These are phyloP conservation scores for Candida easanensis DNA, from an alignment of 805 yeast genomes.

Conservation along the genomic window DNA sequence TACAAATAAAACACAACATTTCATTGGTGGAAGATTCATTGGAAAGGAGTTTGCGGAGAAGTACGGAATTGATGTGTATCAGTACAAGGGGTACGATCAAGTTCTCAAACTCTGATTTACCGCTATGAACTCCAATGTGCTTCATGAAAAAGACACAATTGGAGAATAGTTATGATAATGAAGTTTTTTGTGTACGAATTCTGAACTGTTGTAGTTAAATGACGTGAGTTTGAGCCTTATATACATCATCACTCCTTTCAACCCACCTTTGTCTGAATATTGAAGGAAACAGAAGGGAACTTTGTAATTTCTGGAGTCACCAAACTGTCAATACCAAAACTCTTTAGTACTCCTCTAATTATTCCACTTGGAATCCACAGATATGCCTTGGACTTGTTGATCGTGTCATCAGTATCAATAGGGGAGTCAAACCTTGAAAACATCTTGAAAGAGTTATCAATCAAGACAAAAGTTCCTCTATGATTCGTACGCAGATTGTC, in stretches of 20 bases:
- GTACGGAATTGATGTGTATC: constrained; percentile 67
- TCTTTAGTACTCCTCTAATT: constrained; percentile 66
- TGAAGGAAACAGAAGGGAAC: constrained; percentile 70
- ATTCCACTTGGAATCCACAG: constrained; percentile 76
- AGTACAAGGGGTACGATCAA: constrained; percentile 58
- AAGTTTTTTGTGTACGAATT: too few species aligned
- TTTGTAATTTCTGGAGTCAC: constrained; percentile 62
- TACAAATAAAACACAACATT: constrained; percentile 45
- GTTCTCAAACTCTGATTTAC: constrained; percentile 36
- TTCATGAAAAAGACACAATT: too few species aligned
- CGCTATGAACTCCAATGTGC: too few species aligned
- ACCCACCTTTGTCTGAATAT: constrained; percentile 51
- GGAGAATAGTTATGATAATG: too few species aligned
- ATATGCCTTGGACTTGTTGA: constrained; percentile 43
- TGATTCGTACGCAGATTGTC: constrained; percentile 93
- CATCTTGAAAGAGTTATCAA: constrained; percentile 62
- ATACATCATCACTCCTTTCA: neutral
- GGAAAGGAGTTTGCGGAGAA: constrained; percentile 61
- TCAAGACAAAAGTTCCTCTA: constrained; percentile 75
- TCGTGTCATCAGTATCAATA: constrained; percentile 41
- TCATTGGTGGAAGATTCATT: constrained; percentile 88
- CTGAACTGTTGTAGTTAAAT: too few species aligned
- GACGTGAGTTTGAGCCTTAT: too few species aligned
- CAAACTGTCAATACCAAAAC: constrained; percentile 63
- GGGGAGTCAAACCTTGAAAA: constrained; percentile 50